Evolutionary conservation across 768 basidiomycete genomes (phyloP).

Genomic region (Boletales sp.): DNA sequence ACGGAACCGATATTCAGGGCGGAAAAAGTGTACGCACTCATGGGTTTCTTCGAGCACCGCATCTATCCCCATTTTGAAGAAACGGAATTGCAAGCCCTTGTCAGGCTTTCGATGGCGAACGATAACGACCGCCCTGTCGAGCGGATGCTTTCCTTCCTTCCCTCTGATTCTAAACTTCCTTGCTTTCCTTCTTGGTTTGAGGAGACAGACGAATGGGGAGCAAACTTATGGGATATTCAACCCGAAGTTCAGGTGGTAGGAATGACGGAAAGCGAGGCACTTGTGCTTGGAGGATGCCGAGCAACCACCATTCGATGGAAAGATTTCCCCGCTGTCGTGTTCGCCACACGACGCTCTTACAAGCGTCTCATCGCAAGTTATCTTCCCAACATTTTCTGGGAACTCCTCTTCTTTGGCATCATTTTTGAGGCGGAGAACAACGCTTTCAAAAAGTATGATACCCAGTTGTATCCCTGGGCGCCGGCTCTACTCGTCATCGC

Average conservation of each 20-base stretch:
- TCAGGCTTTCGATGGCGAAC: slow-evolving; percentile 22
- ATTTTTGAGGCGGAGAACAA: too few relatives aligned
- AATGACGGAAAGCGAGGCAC: slow-evolving; percentile 8
- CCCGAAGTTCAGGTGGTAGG: slow-evolving; percentile 16
- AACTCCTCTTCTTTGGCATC: not conserved
- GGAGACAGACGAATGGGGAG: slow-evolving; percentile 14
- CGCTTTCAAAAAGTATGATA: too few relatives aligned
- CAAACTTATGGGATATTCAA: slow-evolving; percentile 20
- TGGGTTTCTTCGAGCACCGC: slow-evolving; percentile 26
- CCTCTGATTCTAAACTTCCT: too few relatives aligned
- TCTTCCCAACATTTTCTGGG: slow-evolving; percentile 6
- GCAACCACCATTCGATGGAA: slow-evolving; percentile 22
- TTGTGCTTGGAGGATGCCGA: slow-evolving; percentile 25
- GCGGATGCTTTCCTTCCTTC: slow-evolving; percentile 19
- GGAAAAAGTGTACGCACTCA: slow-evolving; percentile 22
- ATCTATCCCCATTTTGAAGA: not conserved
- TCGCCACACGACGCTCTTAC: slow-evolving; percentile 11
- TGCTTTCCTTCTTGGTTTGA: slow-evolving; percentile 14
- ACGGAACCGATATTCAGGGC: not conserved
- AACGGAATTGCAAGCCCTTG: not conserved
- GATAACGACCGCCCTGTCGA: slow-evolving; percentile 20
- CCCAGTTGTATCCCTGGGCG: not conserved
- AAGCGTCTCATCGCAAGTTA: slow-evolving; percentile 4
- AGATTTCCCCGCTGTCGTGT: slow-evolving; percentile 18
- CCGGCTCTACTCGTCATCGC: not conserved